Conservation (phyloP, 306 rosid species). For the Purshia tridentata region DNA sequence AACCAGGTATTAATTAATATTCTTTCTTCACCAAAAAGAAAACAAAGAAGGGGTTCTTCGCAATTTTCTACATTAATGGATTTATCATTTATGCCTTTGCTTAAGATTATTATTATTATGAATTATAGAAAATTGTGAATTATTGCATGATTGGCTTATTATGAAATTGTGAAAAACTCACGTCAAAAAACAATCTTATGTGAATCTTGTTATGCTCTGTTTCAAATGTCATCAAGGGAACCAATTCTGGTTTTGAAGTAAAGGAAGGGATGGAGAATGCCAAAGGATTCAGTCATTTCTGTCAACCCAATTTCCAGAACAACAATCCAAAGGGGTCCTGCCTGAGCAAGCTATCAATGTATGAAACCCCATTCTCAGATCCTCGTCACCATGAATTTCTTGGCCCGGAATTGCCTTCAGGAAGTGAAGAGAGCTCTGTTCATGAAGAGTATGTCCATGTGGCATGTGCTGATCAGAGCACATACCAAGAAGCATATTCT, state of each 20-base stretch:
- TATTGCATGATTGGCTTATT: not conserved
- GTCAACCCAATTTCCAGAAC: constrained; percentile 21
- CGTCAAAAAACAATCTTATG: not conserved
- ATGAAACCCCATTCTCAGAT: not conserved
- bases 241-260: constrained; percentile 34
- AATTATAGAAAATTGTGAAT: not conserved
- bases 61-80: no score
- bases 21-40: no score
- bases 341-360: constrained; percentile 28
- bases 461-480: constrained; percentile 26
- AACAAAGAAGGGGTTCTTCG: no score
- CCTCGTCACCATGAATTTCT: constrained; percentile 23
- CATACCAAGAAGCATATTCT: not conserved
- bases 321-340: constrained; percentile 35
- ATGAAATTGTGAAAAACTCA: no score
- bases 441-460: constrained; percentile 31
- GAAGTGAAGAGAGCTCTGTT: constrained; percentile 42
- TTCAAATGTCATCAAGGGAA: constrained; percentile 10
- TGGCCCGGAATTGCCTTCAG: constrained; percentile 29
- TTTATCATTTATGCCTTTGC: no score
- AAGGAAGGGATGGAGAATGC: constrained; percentile 54
- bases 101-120: no score
- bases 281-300: constrained; percentile 28
- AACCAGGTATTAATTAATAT: constrained; percentile 37
- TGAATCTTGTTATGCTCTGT: constrained; percentile 3